These are phyloP conservation scores for Puya raimondii DNA, from an alignment of 176 grass and related monocot species.

Conservation along the genomic window DNA sequence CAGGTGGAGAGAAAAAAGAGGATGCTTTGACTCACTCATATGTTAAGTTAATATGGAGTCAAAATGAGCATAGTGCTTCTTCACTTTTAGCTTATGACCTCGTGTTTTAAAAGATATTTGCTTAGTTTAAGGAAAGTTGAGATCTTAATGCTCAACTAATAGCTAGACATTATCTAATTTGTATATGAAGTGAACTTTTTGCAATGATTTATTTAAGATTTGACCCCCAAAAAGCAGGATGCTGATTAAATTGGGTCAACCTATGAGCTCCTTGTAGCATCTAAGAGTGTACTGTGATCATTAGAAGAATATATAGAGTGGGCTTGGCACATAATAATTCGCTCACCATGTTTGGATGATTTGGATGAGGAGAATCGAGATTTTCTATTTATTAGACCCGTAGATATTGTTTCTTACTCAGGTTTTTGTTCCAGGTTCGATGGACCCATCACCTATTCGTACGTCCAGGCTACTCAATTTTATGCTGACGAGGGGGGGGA, in stretches of 20 bases:
- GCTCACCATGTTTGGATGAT: no score
- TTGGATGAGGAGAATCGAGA: background rate
- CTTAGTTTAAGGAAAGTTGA: constrained; percentile 19
- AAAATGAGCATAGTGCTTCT: background rate
- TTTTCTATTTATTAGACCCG: background rate
- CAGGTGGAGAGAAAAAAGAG: background rate
- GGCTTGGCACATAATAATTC: no score
- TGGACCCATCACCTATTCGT: no score
- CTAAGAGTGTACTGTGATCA: no score
- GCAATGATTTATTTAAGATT: constrained; percentile 23
- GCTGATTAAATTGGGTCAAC: constrained; percentile 20
- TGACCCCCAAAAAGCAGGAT: constrained; percentile 11
- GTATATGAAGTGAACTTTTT: constrained; percentile 13
- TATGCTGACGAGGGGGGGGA: background rate
- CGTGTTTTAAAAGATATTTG: constrained; percentile 18
- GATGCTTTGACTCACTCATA: background rate
- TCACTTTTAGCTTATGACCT: background rate
- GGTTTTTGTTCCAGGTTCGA: no score
- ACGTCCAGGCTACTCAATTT: no score
- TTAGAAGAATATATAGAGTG: no score
- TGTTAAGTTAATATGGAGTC: background rate
- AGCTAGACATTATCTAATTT: constrained; percentile 10
- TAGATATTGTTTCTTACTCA: no score
- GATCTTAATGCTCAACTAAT: constrained; percentile 13
- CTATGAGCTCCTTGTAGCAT: constrained; percentile 9